phyloP scores from a whole-genome alignment of 2,329 filamentous ascomycete species.

The Shiraia sp. region DNA sequence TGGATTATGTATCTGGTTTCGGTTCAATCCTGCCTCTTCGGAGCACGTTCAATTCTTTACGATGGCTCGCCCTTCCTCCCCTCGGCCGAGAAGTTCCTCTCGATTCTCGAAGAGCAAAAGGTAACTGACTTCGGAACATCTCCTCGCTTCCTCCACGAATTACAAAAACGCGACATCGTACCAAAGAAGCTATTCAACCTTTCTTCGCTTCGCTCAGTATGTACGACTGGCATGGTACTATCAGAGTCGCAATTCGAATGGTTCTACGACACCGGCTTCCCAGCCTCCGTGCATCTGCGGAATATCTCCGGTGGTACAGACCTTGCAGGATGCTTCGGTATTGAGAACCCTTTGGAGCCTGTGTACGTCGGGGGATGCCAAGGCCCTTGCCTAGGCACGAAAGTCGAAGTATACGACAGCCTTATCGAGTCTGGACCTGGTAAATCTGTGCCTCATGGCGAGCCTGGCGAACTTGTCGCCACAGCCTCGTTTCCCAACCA shows the following conservation, averaged over 20 bases:
- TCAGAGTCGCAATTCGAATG: slow-evolving; percentile 78
- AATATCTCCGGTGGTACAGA: slow-evolving; percentile 82
- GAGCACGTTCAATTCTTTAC: slow-evolving; percentile 70
- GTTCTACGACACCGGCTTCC: slow-evolving; percentile 76
- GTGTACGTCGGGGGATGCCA: slow-evolving; percentile 64
- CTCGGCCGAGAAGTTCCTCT: slow-evolving; percentile 65
- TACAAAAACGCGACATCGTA: slow-evolving; percentile 65
- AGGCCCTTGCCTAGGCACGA: slow-evolving; percentile 57
- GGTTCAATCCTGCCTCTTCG: slow-evolving; percentile 62
- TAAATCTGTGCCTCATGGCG: slow-evolving; percentile 62
- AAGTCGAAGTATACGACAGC: slow-evolving; percentile 64
- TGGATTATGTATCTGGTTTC: slow-evolving; percentile 87
- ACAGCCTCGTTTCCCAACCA: slow-evolving; percentile 74
- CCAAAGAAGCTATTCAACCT: slow-evolving; percentile 68
- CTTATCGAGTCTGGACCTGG: slow-evolving; percentile 52
- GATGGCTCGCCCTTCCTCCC: slow-evolving; percentile 82
- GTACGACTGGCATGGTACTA: slow-evolving; percentile 80
- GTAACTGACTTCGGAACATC: slow-evolving; percentile 77
- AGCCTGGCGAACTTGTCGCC: slow-evolving; percentile 75
- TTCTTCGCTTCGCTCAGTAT: slow-evolving; percentile 63
- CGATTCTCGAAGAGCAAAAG: slow-evolving; percentile 63
- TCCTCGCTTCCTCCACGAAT: slow-evolving; percentile 75
- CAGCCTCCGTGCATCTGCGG: slow-evolving; percentile 64
- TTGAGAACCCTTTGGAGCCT: slow-evolving; percentile 70
- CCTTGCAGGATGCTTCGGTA: slow-evolving; percentile 66